phyloP scores from a whole-genome alignment of 352 stramenopile species.

The Globisporangium megalacanthum region DNA sequence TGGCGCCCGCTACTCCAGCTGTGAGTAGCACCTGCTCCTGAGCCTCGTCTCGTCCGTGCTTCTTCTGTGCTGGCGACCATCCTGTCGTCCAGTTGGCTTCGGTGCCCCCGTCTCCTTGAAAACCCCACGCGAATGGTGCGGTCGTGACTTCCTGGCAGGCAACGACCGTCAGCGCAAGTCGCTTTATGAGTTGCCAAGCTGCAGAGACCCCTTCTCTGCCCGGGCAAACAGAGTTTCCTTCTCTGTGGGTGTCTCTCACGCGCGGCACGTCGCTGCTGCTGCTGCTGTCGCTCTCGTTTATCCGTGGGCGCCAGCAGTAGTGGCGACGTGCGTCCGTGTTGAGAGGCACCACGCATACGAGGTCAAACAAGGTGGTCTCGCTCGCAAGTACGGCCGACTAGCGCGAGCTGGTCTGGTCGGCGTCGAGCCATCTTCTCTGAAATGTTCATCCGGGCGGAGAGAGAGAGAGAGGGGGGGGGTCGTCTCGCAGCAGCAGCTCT shows the following conservation, averaged over 20 bases:
- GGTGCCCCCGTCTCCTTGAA: too few species aligned
- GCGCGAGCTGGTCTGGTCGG: constrained; percentile 4
- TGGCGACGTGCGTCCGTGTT: not conserved
- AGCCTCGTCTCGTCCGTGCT: not conserved
- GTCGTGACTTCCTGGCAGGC: not conserved
- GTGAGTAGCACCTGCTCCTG: constrained; percentile 5
- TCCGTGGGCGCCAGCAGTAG: not conserved
- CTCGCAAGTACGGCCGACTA: not conserved
- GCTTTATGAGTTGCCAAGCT: constrained; percentile 76
- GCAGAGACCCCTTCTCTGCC: constrained; percentile 82
- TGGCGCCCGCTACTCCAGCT: constrained; percentile 38
- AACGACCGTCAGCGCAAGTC: constrained; percentile 3
- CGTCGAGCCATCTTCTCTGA: constrained; percentile 37
- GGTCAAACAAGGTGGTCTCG: constrained; percentile 19
- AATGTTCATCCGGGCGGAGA: constrained; percentile 17
- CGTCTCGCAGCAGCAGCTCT: constrained; percentile 1
- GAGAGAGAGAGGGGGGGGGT: too few species aligned
- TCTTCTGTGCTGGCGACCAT: too few species aligned
- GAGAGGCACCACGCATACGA: constrained; percentile 37
- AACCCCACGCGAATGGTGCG: not conserved
- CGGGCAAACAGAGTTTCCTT: constrained; percentile 88
- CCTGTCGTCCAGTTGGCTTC: not conserved
- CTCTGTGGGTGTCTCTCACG: constrained; percentile 51
- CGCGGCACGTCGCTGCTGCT: constrained; percentile 1
- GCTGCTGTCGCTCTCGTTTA: not conserved